Percentiles rank a stretch among this genome's conserved stretches.
These are phyloP conservation scores for Ophiosphaerella narmari DNA, from an alignment of 2,329 filamentous ascomycete species.

Conservation along the genomic window DNA sequence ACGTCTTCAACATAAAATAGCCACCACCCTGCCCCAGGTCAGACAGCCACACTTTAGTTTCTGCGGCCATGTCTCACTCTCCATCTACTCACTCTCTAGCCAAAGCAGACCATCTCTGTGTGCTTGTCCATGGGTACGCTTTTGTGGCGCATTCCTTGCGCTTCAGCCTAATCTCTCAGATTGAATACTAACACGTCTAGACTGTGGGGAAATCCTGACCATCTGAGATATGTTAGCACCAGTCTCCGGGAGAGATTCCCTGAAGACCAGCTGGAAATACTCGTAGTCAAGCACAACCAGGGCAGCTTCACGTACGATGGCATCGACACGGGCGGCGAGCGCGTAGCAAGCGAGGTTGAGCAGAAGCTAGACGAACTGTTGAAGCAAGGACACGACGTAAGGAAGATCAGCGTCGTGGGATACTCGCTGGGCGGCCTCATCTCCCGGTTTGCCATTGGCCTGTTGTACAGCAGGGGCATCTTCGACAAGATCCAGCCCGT, in stretches of 20 bases:
- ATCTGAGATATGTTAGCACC: slow-evolving; percentile 71
- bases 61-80: slow-evolving; percentile 18
- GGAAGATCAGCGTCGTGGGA: slow-evolving; percentile 82
- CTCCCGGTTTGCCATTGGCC: slow-evolving; percentile 81
- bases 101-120: slow-evolving; percentile 69
- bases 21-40: slow-evolving; percentile 8
- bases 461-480: slow-evolving; percentile 79
- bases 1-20: slow-evolving; percentile 16
- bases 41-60: background rate
- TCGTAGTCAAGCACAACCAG: slow-evolving; percentile 73
- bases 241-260: slow-evolving; percentile 65
- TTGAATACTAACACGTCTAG: slow-evolving; percentile 46
- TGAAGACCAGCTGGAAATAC: slow-evolving; percentile 68
- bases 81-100: slow-evolving; percentile 9
- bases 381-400: slow-evolving; percentile 70
- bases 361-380: slow-evolving; percentile 59
- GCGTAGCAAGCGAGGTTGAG: slow-evolving; percentile 67
- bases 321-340: slow-evolving; percentile 70
- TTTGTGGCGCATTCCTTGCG: slow-evolving; percentile 1
- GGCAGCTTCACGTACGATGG: slow-evolving; percentile 72
- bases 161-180: slow-evolving; percentile 1
- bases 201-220: slow-evolving; percentile 79
- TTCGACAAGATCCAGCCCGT: slow-evolving; percentile 81
- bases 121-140: slow-evolving; percentile 74
- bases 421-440: slow-evolving; percentile 91